Conservation (phyloP, 2,329 filamentous ascomycete species). For the Fusarium irregulare region DNA sequence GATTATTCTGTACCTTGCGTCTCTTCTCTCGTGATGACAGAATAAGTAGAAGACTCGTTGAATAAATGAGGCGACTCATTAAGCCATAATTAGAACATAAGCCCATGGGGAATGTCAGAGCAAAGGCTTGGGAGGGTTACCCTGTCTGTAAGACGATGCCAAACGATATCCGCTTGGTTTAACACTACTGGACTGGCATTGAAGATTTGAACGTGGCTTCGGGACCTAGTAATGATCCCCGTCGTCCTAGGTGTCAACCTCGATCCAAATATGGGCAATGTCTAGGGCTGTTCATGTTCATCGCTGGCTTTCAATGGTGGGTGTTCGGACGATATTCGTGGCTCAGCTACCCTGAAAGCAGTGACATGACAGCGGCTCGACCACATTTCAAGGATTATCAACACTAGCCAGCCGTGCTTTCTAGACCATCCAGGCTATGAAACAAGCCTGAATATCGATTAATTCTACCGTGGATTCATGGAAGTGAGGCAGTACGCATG, state of each 20-base stretch:
- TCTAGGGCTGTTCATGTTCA: neutral
- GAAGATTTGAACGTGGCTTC: conserved; percentile 13
- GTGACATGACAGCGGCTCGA: conserved; percentile 9
- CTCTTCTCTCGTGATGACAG: neutral
- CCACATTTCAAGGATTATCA: neutral
- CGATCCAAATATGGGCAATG: neutral
- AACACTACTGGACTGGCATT: neutral
- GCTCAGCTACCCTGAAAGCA: conserved; percentile 1
- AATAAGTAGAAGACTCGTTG: neutral
- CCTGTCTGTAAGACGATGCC: conserved; percentile 11
- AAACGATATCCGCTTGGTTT: neutral
- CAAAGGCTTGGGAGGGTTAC: neutral
- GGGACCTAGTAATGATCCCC: conserved; percentile 17
- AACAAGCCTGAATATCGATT: neutral
- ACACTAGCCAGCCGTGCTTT: neutral
- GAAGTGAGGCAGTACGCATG: neutral
- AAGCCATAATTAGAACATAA: neutral
- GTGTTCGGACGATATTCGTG: neutral
- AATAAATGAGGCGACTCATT: conserved; percentile 10
- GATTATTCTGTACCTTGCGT: conserved; percentile 6
- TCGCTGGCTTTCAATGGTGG: neutral
- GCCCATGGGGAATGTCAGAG: conserved; percentile 8
- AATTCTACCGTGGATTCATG: neutral
- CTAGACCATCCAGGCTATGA: neutral
- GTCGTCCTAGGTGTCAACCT: neutral